Conservation (phyloP, 768 basidiomycete species). For the Boletus fagicola region DNA sequence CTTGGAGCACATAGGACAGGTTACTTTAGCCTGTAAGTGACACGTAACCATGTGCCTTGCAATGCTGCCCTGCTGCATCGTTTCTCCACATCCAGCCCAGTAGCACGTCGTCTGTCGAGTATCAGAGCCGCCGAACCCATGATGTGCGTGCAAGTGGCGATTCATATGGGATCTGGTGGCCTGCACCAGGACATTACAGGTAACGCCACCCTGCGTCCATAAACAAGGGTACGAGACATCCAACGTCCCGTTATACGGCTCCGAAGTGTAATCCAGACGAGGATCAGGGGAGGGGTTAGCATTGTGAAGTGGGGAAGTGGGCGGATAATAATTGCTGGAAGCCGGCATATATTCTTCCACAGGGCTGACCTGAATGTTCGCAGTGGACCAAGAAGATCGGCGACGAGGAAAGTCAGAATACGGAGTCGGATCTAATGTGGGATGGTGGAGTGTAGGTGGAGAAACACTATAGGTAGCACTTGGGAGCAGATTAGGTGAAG, state of each 20-base stretch:
- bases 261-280: background rate
- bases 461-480: background rate
- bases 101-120: conserved; percentile 18
- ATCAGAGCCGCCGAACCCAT: conserved; percentile 25
- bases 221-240: conserved; percentile 17
- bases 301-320: background rate
- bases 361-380: background rate
- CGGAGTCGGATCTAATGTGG: background rate
- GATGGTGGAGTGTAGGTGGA: background rate
- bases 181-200: conserved; percentile 19
- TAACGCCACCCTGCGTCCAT: conserved; percentile 15
- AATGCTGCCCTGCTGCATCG: conserved; percentile 30
- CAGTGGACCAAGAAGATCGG: conserved; percentile 1
- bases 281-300: background rate
- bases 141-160: conserved; percentile 25
- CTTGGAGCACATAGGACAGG: conserved; percentile 29
- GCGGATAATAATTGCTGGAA: background rate
- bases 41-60: conserved; percentile 29
- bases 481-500: background rate
- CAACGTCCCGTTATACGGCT: conserved; percentile 1
- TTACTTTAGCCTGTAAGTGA: conserved; percentile 28
- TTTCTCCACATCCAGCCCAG: conserved; percentile 21
- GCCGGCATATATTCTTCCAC: background rate
- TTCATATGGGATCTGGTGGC: conserved; percentile 27
- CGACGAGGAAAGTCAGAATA: background rate